Conservation (phyloP, 2,329 filamentous ascomycete genomes). For the Xylariales sp. region DNA sequence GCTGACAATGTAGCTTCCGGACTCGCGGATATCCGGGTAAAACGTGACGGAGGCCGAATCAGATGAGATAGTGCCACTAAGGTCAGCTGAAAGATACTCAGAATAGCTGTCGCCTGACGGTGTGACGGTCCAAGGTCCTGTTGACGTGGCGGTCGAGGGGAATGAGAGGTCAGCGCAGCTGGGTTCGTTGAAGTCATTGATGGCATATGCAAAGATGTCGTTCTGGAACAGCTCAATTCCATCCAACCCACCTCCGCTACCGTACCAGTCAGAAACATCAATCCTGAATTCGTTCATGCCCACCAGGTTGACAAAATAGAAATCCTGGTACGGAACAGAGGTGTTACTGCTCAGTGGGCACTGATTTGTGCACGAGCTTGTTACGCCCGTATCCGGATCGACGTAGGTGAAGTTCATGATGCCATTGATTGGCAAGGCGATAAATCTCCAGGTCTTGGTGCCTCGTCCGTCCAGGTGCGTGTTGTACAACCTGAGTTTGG, state of each 20-base stretch:
- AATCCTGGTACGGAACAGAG: slow-evolving; percentile 73
- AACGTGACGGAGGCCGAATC: slow-evolving; percentile 70
- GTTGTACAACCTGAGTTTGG: slow-evolving; percentile 84
- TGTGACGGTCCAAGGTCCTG: slow-evolving; percentile 70
- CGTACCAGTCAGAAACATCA: slow-evolving; percentile 85
- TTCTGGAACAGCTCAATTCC: slow-evolving; percentile 86
- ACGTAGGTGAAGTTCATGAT: slow-evolving; percentile 96
- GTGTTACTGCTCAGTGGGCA: slow-evolving; percentile 78
- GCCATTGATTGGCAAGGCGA: slow-evolving; percentile 78
- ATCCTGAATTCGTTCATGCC: slow-evolving; percentile 86
- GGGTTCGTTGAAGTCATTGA: slow-evolving; percentile 86
- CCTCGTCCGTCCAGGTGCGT: slow-evolving; percentile 79
- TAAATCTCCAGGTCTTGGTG: slow-evolving; percentile 83
- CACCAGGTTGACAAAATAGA: slow-evolving; percentile 81
- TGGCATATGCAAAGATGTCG: slow-evolving; percentile 79
- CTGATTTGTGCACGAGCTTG: slow-evolving; percentile 69
- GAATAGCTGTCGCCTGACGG: slow-evolving; percentile 67
- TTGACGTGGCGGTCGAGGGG: slow-evolving; percentile 62
- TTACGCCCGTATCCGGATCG: slow-evolving; percentile 66
- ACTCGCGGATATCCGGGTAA: slow-evolving; percentile 76
- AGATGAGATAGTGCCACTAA: slow-evolving; percentile 52
- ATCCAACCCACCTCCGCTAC: slow-evolving; percentile 75
- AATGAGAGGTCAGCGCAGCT: slow-evolving; percentile 63
- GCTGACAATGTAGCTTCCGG: slow-evolving; percentile 87
- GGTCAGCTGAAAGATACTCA: slow-evolving; percentile 68